phyloP scores from a whole-genome alignment of 1,284 basidiomycete species.

The Austroboletus novae-zelandiae region DNA sequence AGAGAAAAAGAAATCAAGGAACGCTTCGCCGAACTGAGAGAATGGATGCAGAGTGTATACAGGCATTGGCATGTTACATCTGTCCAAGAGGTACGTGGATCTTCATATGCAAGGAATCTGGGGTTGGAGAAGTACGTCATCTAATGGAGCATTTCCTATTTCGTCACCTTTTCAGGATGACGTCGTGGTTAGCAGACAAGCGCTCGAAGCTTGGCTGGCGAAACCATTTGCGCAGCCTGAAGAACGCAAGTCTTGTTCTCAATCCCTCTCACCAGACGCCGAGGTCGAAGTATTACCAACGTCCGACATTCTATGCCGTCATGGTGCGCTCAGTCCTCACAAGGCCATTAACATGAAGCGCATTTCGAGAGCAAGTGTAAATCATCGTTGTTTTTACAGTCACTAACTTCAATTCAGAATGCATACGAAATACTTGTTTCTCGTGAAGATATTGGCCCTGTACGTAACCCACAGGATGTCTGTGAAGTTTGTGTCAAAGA shows the following conservation, averaged over 20 bases:
- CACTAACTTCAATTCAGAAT: constrained; percentile 33
- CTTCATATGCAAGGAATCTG: constrained; percentile 9
- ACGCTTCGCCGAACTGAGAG: constrained; percentile 49
- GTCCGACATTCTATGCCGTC: constrained; percentile 55
- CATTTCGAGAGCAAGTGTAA: constrained; percentile 39
- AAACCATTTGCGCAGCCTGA: constrained; percentile 33
- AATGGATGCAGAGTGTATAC: constrained; percentile 60
- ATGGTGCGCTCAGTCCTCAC: constrained; percentile 55
- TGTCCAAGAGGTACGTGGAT: constrained; percentile 43
- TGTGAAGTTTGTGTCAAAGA: constrained; percentile 59
- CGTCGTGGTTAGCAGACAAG: constrained; percentile 56
- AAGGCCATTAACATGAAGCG: constrained; percentile 65
- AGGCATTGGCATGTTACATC: constrained; percentile 55
- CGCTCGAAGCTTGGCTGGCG: constrained; percentile 61
- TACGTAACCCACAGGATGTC: constrained; percentile 48
- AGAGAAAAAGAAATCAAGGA: constrained; percentile 46
- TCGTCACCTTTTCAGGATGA: constrained; percentile 41
- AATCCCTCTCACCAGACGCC: constrained; percentile 13
- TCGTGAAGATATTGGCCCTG: constrained; percentile 47
- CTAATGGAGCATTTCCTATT: constrained; percentile 8
- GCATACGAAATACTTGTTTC: constrained; percentile 46
- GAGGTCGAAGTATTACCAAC: constrained; percentile 18
- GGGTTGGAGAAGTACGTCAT: constrained; percentile 4
- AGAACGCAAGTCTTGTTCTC: constrained; percentile 20
- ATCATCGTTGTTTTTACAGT: constrained; percentile 6